phyloP scores from a whole-genome alignment of 2,329 filamentous ascomycete genomes.

The Pochonia chlamydosporia region DNA sequence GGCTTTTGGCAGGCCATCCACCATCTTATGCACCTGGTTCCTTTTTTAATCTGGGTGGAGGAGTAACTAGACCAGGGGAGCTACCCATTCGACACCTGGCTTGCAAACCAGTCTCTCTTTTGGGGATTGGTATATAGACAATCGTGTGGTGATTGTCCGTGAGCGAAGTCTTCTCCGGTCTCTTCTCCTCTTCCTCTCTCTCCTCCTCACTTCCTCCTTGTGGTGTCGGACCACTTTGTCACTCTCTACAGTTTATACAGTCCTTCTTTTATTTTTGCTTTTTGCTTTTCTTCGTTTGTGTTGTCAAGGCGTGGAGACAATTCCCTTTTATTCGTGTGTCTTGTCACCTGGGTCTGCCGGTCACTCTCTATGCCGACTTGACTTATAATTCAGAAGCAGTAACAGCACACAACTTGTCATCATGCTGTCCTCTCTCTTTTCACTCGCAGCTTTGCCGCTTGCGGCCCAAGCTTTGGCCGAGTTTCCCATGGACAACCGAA shows the following conservation, averaged over 20 bases:
- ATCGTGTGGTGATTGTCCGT: background rate
- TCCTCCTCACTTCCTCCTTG: background rate
- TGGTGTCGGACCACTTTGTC: background rate
- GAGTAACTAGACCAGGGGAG: background rate
- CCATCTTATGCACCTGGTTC: background rate
- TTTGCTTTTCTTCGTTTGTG: constrained; percentile 2
- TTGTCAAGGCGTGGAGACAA: background rate
- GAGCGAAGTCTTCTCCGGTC: background rate
- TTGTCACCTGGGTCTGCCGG: constrained; percentile 9
- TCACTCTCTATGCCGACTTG: constrained; percentile 21
- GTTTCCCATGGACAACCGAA: constrained; percentile 15
- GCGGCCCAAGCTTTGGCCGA: constrained; percentile 15
- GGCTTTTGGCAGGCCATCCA: background rate
- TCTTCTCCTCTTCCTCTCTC: background rate
- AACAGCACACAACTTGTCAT: constrained; percentile 3
- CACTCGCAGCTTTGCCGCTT: constrained; percentile 22
- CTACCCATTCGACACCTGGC: background rate
- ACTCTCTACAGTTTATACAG: background rate
- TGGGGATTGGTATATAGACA: background rate
- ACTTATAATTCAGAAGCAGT: constrained; percentile 3
- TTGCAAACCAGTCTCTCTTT: background rate
- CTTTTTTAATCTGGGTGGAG: background rate
- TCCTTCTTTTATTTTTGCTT: background rate
- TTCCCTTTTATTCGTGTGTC: constrained; percentile 4
- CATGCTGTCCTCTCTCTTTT: constrained; percentile 26